Evolutionary conservation across 2,329 filamentous ascomycete species (phyloP).

Genomic region (Penicillium sp.): DNA sequence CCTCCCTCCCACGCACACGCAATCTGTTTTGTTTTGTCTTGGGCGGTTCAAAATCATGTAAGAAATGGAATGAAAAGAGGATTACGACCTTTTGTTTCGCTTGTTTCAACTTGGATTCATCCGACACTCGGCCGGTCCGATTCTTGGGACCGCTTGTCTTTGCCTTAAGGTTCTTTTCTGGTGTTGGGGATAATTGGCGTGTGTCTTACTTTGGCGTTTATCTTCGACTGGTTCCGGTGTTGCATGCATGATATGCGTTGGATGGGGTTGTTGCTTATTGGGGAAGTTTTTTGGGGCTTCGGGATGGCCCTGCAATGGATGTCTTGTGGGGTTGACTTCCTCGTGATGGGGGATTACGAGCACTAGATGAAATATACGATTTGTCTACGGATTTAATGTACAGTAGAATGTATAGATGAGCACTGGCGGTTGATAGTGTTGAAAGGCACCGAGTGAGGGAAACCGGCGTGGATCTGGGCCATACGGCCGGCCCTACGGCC

Average conservation of each 20-base stretch:
- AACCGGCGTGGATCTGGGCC: slow-evolving; percentile 85
- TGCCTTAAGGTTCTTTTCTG: background rate
- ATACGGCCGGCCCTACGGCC: slow-evolving; percentile 90
- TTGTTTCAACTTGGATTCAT: background rate
- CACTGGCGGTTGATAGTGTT: slow-evolving; percentile 91
- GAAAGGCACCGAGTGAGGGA: slow-evolving; percentile 73
- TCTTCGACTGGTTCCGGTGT: background rate
- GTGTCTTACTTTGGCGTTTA: background rate
- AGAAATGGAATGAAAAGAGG: slow-evolving; percentile 5
- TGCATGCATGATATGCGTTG: background rate
- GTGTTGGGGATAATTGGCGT: background rate
- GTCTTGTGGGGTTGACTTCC: background rate
- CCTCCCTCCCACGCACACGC: background rate
- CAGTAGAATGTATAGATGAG: slow-evolving; percentile 46
- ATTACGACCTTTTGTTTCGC: background rate
- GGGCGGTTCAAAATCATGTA: background rate
- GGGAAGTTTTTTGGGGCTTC: background rate
- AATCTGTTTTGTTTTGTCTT: background rate
- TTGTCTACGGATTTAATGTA: background rate
- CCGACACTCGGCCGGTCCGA: background rate
- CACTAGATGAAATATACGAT: background rate
- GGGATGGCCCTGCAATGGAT: background rate
- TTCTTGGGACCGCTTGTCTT: background rate
- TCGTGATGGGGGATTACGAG: background rate
- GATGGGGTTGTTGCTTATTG: background rate